These are phyloP conservation scores for Lipomyces anomalus DNA, from an alignment of 805 yeast species.

Conservation along the genomic window DNA sequence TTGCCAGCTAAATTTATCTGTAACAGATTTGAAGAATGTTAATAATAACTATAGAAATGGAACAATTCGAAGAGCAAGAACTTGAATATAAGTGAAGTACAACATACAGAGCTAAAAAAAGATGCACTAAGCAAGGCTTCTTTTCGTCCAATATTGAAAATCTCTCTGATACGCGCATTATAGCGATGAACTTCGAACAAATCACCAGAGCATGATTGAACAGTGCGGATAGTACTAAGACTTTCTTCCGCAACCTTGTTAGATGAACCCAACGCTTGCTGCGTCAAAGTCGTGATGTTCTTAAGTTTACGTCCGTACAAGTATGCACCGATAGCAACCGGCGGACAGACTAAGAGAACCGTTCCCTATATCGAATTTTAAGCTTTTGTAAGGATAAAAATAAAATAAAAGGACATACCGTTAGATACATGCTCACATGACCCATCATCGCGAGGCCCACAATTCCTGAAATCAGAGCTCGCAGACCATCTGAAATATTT, in stretches of 20 bases:
- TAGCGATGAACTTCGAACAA: constrained; percentile 67
- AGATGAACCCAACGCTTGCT: constrained; percentile 74
- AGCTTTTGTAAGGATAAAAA: neutral
- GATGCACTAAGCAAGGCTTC: constrained; percentile 66
- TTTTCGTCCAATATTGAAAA: constrained; percentile 60
- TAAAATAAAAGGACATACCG: constrained; percentile 40
- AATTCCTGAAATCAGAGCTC: constrained; percentile 72
- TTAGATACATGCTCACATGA: constrained; percentile 72
- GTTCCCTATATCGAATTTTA: constrained; percentile 37
- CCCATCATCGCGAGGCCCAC: constrained; percentile 93
- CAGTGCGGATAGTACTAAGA: constrained; percentile 74
- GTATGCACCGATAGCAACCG: constrained; percentile 70
- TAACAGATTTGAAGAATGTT: too few species aligned
- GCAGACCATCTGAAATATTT: constrained; percentile 81
- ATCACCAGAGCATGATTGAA: constrained; percentile 88
- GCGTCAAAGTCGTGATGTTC: constrained; percentile 64
- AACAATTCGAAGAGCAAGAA: too few species aligned
- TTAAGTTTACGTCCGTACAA: constrained; percentile 78
- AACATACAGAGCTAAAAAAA: constrained; percentile 53
- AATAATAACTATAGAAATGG: constrained; percentile 55
- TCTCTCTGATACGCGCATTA: constrained; percentile 60
- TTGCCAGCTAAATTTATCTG: constrained; percentile 78
- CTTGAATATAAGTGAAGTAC: too few species aligned
- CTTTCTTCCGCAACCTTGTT: constrained; percentile 92
- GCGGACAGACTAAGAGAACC: constrained; percentile 77